These are phyloP conservation scores for Scheffersomyces lignosus DNA, from an alignment of 805 yeast genomes.

Conservation along the genomic window DNA sequence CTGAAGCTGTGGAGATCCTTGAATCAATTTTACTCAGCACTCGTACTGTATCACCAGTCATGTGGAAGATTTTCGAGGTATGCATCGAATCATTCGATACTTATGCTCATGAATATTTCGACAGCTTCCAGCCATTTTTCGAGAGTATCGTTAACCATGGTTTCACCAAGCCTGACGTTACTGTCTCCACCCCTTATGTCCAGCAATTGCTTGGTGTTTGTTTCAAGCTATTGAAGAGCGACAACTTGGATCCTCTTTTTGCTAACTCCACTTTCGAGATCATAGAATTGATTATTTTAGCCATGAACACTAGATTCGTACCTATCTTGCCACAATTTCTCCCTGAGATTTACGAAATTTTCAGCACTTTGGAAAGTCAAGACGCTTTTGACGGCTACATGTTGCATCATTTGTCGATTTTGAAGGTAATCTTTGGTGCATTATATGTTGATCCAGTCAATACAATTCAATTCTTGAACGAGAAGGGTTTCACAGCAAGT, in stretches of 20 bases:
- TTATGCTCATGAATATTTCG: constrained; percentile 60
- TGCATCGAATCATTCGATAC: constrained; percentile 56
- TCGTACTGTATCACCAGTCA: constrained; percentile 45
- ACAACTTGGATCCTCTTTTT: constrained; percentile 39
- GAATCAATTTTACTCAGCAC: constrained; percentile 60
- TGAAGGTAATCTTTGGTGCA: constrained; percentile 44
- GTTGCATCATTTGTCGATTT: constrained; percentile 42
- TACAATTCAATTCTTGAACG: constrained; percentile 37
- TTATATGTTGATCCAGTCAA: constrained; percentile 38
- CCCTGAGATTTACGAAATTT: constrained; percentile 37
- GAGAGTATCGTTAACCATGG: constrained; percentile 55
- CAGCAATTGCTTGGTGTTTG: constrained; percentile 38
- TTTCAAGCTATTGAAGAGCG: constrained; percentile 33
- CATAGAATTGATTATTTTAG: constrained; percentile 18
- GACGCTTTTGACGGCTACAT: constrained; percentile 46
- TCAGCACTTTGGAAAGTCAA: constrained; percentile 31
- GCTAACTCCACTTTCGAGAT: constrained; percentile 41
- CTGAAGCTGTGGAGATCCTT: constrained; percentile 43
- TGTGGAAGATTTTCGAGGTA: constrained; percentile 54
- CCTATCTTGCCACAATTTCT: constrained; percentile 28
- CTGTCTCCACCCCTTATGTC: constrained; percentile 40
- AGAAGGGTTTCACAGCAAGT: constrained; percentile 34
- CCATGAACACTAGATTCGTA: constrained; percentile 26
- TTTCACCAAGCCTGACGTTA: constrained; percentile 35
- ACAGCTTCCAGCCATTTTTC: constrained; percentile 55